phyloP scores from a whole-genome alignment of 495 filamentous ascomycete species.

The Tuber calosporum region DNA sequence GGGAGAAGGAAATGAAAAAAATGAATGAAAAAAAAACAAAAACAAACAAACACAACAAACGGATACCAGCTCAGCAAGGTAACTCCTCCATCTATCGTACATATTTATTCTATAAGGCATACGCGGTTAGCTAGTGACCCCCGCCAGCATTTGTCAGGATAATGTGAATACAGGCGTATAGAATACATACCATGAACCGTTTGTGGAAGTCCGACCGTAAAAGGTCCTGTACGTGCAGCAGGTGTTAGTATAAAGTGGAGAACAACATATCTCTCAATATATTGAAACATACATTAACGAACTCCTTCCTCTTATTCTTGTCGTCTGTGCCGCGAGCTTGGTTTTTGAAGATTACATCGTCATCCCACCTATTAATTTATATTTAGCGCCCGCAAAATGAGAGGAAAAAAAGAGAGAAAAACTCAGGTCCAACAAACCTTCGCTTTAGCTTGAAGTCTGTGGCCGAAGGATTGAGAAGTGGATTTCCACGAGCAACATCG shows the following conservation, averaged over 20 bases:
- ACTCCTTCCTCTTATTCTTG: constrained; percentile 81
- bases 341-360: constrained; percentile 99
- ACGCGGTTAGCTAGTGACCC: constrained; percentile 41
- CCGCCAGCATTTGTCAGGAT: constrained; percentile 9
- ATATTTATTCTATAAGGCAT: constrained; percentile 54
- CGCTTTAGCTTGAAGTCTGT: constrained; percentile 66
- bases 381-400: constrained; percentile 23
- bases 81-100: constrained; percentile 49
- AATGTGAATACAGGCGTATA: background rate
- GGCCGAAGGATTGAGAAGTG: constrained; percentile 65
- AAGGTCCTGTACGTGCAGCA: constrained; percentile 57
- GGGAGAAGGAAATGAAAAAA: background rate
- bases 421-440: constrained; percentile 4
- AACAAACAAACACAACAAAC: background rate
- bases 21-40: too few relatives aligned
- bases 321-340: constrained; percentile 93
- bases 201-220: constrained; percentile 95
- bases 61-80: background rate
- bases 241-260: constrained; percentile 22
- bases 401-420: constrained; percentile 40
- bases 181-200: constrained; percentile 75
- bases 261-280: constrained; percentile 38
- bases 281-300: constrained; percentile 66
- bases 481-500: constrained; percentile 89
- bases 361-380: constrained; percentile 65